A percentile compares a stretch with the other conserved stretches of the same genome.
phyloP scores from a whole-genome alignment of 495 filamentous ascomycete species.

The Glonium stellatum region DNA sequence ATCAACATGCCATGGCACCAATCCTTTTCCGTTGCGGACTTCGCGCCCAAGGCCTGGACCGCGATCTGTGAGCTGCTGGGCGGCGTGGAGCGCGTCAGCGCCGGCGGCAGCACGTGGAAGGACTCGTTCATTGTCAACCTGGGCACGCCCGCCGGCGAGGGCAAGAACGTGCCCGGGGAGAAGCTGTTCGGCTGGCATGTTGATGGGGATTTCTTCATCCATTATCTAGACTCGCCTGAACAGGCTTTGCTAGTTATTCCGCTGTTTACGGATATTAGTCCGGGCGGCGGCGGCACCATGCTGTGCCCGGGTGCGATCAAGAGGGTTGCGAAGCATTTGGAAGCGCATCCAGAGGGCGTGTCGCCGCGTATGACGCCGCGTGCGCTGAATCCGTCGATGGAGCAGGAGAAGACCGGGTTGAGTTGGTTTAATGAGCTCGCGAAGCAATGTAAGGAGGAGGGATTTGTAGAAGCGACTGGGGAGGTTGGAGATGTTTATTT shows the following conservation, averaged over 20 bases:
- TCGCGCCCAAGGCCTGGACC: conserved; percentile 62
- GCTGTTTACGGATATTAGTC: conserved; percentile 57
- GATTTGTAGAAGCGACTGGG: conserved; percentile 62
- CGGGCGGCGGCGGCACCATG: conserved; percentile 60
- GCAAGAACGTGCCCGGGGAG: conserved; percentile 42
- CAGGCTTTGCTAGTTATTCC: conserved; percentile 66
- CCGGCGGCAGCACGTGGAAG: conserved; percentile 50
- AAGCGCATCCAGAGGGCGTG: conserved; percentile 62
- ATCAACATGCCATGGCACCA: conserved; percentile 60
- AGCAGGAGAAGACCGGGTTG: conserved; percentile 31
- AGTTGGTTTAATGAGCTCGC: conserved; percentile 51
- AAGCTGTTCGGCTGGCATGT: conserved; percentile 61
- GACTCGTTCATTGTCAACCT: conserved; percentile 71
- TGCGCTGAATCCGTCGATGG: conserved; percentile 38
- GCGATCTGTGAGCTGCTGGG: conserved; percentile 66
- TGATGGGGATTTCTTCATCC: conserved; percentile 70
- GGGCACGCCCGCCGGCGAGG: conserved; percentile 50
- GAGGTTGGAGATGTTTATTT: conserved; percentile 60
- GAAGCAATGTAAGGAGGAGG: conserved; percentile 36
- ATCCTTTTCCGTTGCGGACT: conserved; percentile 46
- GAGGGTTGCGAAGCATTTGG: conserved; percentile 51
- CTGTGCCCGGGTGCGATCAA: conserved; percentile 55
- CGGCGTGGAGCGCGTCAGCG: conserved; percentile 52
- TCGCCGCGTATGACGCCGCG: conserved; percentile 58
- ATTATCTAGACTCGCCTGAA: conserved; percentile 67